Conservation (phyloP, 2,329 filamentous ascomycete genomes). For the Graphilbum sp. region DNA sequence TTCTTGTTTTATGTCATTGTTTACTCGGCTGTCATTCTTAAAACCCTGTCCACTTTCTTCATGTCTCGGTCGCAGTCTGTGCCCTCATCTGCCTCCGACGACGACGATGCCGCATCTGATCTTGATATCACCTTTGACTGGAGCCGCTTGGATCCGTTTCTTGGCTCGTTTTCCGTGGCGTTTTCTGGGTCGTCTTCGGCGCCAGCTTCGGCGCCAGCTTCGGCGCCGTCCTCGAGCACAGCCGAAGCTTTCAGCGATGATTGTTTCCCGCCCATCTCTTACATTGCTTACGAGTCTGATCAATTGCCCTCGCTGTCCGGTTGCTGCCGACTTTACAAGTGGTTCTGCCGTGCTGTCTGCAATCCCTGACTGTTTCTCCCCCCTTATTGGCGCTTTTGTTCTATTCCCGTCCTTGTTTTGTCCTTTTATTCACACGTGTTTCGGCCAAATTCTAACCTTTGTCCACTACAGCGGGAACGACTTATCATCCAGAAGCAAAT, state of each 20-base stretch:
- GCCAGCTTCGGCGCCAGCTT: too few species aligned
- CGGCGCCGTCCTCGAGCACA: too few species aligned
- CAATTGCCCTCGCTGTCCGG: not conserved
- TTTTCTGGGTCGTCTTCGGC: too few species aligned
- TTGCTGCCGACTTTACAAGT: not conserved
- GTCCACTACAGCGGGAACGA: constrained; percentile 36
- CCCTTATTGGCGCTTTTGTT: too few species aligned
- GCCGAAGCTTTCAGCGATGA: too few species aligned
- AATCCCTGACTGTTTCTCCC: too few species aligned
- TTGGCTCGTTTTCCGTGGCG: not conserved
- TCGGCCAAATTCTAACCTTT: not conserved
- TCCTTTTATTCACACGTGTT: not conserved
- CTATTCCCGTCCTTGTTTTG: constrained; percentile 5
- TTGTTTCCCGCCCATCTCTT: too few species aligned
- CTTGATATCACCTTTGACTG: not conserved
- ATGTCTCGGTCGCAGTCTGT: not conserved
- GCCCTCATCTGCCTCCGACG: not conserved
- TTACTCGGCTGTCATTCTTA: not conserved
- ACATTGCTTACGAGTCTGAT: not conserved
- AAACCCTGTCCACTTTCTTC: not conserved
- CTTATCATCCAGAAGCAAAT: constrained; percentile 45
- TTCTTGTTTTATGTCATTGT: not conserved
- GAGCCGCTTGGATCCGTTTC: not conserved
- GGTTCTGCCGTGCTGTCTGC: constrained; percentile 6
- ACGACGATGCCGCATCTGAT: too few species aligned